A percentile compares a stretch with the other conserved stretches of the same genome.
Evolutionary conservation across 2,329 filamentous ascomycete species (phyloP).

Genomic region (Penicillium sp.): DNA sequence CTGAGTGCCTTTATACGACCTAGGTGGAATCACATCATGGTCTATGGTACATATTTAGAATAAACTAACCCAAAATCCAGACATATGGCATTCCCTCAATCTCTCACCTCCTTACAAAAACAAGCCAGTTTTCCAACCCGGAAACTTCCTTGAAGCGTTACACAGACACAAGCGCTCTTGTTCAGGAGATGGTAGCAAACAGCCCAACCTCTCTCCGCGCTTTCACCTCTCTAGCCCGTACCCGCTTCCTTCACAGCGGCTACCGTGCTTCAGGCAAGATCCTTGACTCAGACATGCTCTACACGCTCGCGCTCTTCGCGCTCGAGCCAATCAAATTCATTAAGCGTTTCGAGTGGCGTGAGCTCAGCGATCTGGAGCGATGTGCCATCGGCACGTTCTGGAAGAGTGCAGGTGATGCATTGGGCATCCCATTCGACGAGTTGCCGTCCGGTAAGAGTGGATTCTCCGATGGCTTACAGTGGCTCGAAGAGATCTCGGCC

Average conservation of each 20-base stretch:
- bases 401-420: constrained; percentile 69
- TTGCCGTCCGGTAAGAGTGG: constrained; percentile 45
- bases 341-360: constrained; percentile 68
- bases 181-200: constrained; percentile 51
- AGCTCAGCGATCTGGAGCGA: constrained; percentile 64
- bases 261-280: constrained; percentile 63
- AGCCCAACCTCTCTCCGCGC: constrained; percentile 46
- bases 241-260: constrained; percentile 62
- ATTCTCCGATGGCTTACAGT: constrained; percentile 54
- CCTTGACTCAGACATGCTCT: constrained; percentile 63
- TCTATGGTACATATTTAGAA: too few species aligned
- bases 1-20: not conserved
- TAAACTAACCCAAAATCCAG: constrained; percentile 22
- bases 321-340: constrained; percentile 66
- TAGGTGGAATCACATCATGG: too few species aligned
- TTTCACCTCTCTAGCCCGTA: constrained; percentile 58
- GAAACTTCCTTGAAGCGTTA: constrained; percentile 55
- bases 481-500: constrained; percentile 50
- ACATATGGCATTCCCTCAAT: constrained; percentile 60
- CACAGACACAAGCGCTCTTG: constrained; percentile 52
- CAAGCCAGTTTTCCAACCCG: constrained; percentile 49
- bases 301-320: constrained; percentile 66
- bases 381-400: constrained; percentile 69
- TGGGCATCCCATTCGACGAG: constrained; percentile 58
- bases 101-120: constrained; percentile 50